A percentile compares a stretch with the other conserved stretches of the same genome.
These are phyloP conservation scores for Pseudogymnoascus sp. DNA, from an alignment of 2,329 filamentous ascomycete genomes.

Conservation along the genomic window DNA sequence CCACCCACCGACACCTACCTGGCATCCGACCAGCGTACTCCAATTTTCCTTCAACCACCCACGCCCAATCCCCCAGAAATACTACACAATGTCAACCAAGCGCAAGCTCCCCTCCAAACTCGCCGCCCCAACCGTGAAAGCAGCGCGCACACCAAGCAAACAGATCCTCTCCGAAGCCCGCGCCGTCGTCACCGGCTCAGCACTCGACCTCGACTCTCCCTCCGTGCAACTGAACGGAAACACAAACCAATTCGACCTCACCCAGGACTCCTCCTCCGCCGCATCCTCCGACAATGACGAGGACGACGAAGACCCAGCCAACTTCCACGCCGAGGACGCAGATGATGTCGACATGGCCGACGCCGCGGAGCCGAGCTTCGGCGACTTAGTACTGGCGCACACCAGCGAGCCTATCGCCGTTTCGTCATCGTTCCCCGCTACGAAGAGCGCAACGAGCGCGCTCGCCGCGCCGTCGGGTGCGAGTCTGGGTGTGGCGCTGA, in stretches of 20 bases:
- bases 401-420: constrained; percentile 72
- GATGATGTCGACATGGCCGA: constrained; percentile 29
- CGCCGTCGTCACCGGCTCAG: constrained; percentile 40
- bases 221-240: constrained; percentile 16
- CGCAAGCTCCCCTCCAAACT: constrained; percentile 51
- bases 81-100: constrained; percentile 36
- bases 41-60: background rate
- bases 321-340: constrained; percentile 24
- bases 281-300: constrained; percentile 40
- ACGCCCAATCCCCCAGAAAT: background rate
- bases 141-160: constrained; percentile 45
- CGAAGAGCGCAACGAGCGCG: constrained; percentile 12
- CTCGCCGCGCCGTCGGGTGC: constrained; percentile 53
- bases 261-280: constrained; percentile 43
- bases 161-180: constrained; percentile 50
- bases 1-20: background rate
- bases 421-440: constrained; percentile 45
- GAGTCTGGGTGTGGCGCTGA: constrained; percentile 84
- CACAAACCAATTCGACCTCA: constrained; percentile 42
- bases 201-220: constrained; percentile 9
- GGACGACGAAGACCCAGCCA: constrained; percentile 38
- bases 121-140: constrained; percentile 45
- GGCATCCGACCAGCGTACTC: background rate
- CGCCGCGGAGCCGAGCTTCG: constrained; percentile 60
- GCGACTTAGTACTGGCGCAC: constrained; percentile 67